These are phyloP conservation scores for Trichoderma oligosporum DNA, from an alignment of 2,329 filamentous ascomycete genomes.

Conservation along the genomic window DNA sequence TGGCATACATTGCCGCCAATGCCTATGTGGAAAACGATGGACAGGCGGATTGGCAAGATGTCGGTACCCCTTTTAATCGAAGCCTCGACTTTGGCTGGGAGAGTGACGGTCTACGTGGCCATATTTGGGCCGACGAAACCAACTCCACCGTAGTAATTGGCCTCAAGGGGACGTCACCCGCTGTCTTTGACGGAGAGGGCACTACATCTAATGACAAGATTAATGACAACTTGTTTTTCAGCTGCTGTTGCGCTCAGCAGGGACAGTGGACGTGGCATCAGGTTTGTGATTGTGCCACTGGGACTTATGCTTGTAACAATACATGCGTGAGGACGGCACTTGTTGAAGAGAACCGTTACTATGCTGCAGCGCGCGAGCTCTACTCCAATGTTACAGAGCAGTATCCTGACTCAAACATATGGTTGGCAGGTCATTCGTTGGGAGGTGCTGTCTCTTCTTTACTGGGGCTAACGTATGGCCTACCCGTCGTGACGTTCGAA, in stretches of 20 bases:
- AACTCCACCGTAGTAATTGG: conserved; percentile 89
- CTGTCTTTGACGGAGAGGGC: conserved; percentile 93
- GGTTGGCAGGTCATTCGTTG: conserved; percentile 89
- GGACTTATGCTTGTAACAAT: conserved; percentile 85
- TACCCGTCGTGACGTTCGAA: conserved; percentile 89
- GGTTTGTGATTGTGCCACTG: conserved; percentile 87
- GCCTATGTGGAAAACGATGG: conserved; percentile 76
- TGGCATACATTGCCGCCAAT: conserved; percentile 85
- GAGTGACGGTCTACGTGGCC: conserved; percentile 79
- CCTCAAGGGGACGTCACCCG: conserved; percentile 84
- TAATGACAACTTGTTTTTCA: conserved; percentile 97
- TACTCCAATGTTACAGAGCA: conserved; percentile 88
- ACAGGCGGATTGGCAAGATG: conserved; percentile 77
- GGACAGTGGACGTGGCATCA: conserved; percentile 86
- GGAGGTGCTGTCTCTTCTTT: conserved; percentile 88
- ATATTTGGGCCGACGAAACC: conserved; percentile 81
- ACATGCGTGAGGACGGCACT: conserved; percentile 79
- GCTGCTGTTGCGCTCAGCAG: conserved; percentile 94
- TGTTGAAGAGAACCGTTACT: conserved; percentile 82
- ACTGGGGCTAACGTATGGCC: conserved; percentile 82
- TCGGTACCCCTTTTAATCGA: conserved; percentile 75
- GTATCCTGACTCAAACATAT: conserved; percentile 80
- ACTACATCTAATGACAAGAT: conserved; percentile 97
- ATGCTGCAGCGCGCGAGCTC: conserved; percentile 80
- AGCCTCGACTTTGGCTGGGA: conserved; percentile 92